Conservation (phyloP, 83 land plant genomes). For the Diphasiastrum complanatum region DNA sequence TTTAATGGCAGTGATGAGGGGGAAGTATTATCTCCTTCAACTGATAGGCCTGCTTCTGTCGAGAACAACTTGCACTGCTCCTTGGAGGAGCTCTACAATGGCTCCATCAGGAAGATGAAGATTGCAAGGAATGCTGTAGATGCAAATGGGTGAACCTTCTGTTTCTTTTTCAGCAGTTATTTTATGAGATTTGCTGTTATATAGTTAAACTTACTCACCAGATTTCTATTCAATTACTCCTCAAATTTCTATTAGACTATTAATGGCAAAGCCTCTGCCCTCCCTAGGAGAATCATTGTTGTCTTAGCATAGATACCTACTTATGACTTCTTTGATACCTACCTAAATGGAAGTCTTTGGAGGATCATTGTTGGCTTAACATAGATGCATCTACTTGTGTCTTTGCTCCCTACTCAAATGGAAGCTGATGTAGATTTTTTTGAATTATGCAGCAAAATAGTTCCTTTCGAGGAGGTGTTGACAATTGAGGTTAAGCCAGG, state of each 20-base stretch:
- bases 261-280: too few species aligned
- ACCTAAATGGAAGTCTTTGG: neutral
- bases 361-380: neutral
- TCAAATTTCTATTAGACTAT: too few species aligned
- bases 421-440: neutral
- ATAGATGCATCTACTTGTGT: too few species aligned
- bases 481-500: constrained; percentile 15
- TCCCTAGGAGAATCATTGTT: too few species aligned
- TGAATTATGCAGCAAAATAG: neutral
- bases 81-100: constrained; percentile 12
- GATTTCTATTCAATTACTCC: too few species aligned
- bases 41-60: constrained; percentile 2
- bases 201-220: too few species aligned
- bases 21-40: too few species aligned
- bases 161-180: too few species aligned
- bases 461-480: constrained; percentile 5
- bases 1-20: constrained; percentile 2
- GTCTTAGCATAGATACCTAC: too few species aligned
- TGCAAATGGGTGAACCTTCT: constrained; percentile 4
- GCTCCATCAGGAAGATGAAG: constrained; percentile 15
- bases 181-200: too few species aligned
- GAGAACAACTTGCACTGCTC: constrained; percentile 10
- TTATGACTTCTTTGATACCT: too few species aligned
- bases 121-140: constrained; percentile 9
- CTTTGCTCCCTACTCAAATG: neutral